phyloP scores from a whole-genome alignment of 2,329 filamentous ascomycete genomes.

The Zalaria sp. region DNA sequence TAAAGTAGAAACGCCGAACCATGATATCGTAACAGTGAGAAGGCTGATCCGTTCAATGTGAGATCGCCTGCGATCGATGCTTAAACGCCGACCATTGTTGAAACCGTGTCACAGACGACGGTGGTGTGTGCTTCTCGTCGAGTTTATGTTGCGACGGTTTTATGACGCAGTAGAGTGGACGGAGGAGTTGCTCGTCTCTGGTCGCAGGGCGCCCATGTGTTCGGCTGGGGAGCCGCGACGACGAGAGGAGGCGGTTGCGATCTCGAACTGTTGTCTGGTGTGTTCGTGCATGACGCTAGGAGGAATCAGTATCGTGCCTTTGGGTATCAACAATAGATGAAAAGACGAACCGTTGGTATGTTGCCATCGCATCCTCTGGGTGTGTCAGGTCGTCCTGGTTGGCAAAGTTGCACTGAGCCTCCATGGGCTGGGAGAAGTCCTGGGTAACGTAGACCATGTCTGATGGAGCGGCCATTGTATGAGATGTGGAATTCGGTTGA shows the following conservation, averaged over 20 bases:
- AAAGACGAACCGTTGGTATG: constrained; percentile 19
- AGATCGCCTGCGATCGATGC: no score
- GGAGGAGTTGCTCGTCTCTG: constrained; percentile 13
- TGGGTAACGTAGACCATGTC: constrained; percentile 23
- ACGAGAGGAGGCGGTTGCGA: constrained; percentile 29
- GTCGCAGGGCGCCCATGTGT: constrained; percentile 9
- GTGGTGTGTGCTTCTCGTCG: not conserved
- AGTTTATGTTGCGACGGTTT: not conserved
- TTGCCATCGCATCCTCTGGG: constrained; percentile 24
- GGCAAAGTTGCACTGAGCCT: constrained; percentile 28
- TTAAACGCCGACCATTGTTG: not conserved
- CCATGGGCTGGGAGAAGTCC: constrained; percentile 25
- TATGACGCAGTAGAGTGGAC: constrained; percentile 14
- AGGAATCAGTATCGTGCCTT: not conserved
- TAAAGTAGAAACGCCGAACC: no score
- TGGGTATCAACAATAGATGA: not conserved
- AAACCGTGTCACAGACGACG: not conserved
- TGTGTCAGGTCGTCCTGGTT: constrained; percentile 28
- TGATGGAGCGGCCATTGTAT: constrained; percentile 13
- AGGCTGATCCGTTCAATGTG: no score
- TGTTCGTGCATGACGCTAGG: constrained; percentile 35
- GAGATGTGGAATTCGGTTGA: not conserved
- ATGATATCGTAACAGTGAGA: no score
- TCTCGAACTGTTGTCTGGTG: constrained; percentile 33
- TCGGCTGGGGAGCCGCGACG: constrained; percentile 20